Base-by-base conservation (phyloP, 768 basidiomycete genomes). In the Leccinum incarnatum region DNA sequence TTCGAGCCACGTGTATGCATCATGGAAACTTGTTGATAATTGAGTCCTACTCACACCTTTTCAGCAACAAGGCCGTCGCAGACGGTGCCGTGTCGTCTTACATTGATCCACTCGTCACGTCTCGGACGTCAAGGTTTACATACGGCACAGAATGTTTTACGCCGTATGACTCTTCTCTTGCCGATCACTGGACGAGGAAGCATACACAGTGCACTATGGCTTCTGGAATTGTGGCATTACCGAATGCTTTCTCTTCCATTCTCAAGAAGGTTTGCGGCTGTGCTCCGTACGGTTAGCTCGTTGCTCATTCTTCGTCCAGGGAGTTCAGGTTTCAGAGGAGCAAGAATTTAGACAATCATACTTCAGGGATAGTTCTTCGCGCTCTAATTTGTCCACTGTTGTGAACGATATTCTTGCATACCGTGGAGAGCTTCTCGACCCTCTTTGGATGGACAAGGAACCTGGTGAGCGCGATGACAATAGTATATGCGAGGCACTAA, bases 171-270 rank as follows among this genome's bases (percentile, higher is more conserved):
- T 14, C 61, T 0, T 52, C 34, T 11, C 57, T 69, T 29, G 55
- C 66, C 0, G 81, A 79, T 15, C 83, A 84, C 59, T 37, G 54
- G 6, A 48, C 55, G 11, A 76, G 81, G 37, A 10, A 45, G 8
- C 25, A 59, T 14, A 71, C 62, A 4, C 65, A 36, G 23, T 71
- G 57, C 51, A 56, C 56, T 19, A 51, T 50, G 17, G 55, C 63
- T 0, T 69, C 72, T 1, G 79, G 80, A 3, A 54, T 34, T 7
- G 62, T 55, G 19, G 19, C 61, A 4, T 60, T 81, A 17, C 75
- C 72, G 0, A 68, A 70, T 30, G 62, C 65, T 17, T 81, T 81
- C 51, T 53, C 63, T 49, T 65, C 74, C 0, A 79, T 81, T 45
- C 62, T 82, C 19, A 27, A 1, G 4, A 68, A 69, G 63, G 76